These are phyloP conservation scores for Pyrenophora teres DNA, from an alignment of 2,329 filamentous ascomycete genomes.

Conservation along the genomic window DNA sequence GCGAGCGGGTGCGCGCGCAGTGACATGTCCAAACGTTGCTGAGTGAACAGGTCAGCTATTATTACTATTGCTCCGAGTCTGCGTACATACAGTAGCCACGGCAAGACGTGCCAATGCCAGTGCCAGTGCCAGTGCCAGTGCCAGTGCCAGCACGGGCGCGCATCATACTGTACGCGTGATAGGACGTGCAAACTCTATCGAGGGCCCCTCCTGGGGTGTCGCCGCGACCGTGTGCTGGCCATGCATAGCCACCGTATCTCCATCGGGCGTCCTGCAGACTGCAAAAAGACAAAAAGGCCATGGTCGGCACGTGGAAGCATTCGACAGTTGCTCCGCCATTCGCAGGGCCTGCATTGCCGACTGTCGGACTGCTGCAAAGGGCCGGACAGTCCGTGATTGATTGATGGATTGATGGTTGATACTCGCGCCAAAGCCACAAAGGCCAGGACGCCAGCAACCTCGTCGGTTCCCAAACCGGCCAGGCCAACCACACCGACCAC, in stretches of 20 bases:
- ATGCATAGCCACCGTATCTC: constrained; percentile 26
- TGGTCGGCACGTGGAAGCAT: constrained; percentile 24
- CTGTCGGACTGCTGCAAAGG: constrained; percentile 15
- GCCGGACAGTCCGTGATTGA: constrained; percentile 1
- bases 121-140: no score
- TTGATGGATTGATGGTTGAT: no score
- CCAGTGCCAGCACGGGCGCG: no score
- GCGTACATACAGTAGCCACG: no score
- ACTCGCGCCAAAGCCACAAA: no score
- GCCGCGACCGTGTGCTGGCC: constrained; percentile 22
- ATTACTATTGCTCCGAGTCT: no score
- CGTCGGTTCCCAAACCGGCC: background rate
- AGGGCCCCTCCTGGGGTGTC: constrained; percentile 10
- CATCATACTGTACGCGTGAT: background rate
- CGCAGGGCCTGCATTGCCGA: constrained; percentile 16
- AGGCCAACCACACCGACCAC: background rate
- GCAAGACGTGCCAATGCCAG: no score
- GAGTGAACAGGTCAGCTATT: no score
- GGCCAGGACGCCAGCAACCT: no score
- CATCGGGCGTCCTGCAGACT: constrained; percentile 13
- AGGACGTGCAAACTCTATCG: constrained; percentile 18
- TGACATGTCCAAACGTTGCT: no score
- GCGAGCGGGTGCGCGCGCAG: background rate
- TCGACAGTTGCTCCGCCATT: constrained; percentile 16
- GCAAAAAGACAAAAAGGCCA: constrained; percentile 4